Conservation (phyloP, 2,329 filamentous ascomycete genomes). For the Hyphodiscus sp. region DNA sequence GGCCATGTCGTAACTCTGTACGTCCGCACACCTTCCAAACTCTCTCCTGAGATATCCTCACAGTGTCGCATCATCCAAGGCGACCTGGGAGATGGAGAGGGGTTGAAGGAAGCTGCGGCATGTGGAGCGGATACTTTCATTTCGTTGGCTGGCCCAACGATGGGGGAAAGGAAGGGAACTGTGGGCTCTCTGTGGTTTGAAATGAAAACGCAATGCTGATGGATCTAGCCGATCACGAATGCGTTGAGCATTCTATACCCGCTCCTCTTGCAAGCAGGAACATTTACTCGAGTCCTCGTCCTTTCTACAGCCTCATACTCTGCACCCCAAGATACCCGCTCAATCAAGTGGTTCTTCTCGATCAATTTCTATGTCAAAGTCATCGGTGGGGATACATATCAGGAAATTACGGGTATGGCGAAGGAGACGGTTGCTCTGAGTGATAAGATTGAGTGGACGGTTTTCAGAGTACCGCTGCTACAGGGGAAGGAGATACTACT, state of each 20-base stretch:
- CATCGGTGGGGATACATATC: slow-evolving; percentile 19
- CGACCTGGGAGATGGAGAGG: slow-evolving; percentile 15
- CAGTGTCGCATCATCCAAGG: slow-evolving; percentile 18
- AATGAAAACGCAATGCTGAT: not conserved
- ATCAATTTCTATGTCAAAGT: slow-evolving; percentile 18
- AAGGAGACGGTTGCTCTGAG: slow-evolving; percentile 19
- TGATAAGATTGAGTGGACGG: slow-evolving; percentile 21
- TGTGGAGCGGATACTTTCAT: slow-evolving; percentile 21
- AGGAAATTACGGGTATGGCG: slow-evolving; percentile 17
- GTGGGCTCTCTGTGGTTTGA: slow-evolving; percentile 1
- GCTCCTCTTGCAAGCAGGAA: slow-evolving; percentile 13
- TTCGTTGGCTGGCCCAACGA: slow-evolving; percentile 21
- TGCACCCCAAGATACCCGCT: slow-evolving; percentile 15
- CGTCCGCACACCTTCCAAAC: slow-evolving; percentile 20
- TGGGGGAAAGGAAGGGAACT: slow-evolving; percentile 16
- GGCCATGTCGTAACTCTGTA: slow-evolving; percentile 22
- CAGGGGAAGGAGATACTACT: slow-evolving; percentile 9
- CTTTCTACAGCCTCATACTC: slow-evolving; percentile 24
- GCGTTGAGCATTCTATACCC: slow-evolving; percentile 20
- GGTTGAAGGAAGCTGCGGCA: slow-evolving; percentile 17
- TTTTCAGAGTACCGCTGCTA: slow-evolving; percentile 21
- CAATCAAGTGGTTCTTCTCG: slow-evolving; percentile 17
- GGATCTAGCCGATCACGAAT: slow-evolving; percentile 17
- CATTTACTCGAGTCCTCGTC: slow-evolving; percentile 16
- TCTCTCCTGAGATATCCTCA: slow-evolving; percentile 19